Evolutionary conservation across 768 basidiomycete genomes (phyloP).

Genomic region (Boletus patriciae): DNA sequence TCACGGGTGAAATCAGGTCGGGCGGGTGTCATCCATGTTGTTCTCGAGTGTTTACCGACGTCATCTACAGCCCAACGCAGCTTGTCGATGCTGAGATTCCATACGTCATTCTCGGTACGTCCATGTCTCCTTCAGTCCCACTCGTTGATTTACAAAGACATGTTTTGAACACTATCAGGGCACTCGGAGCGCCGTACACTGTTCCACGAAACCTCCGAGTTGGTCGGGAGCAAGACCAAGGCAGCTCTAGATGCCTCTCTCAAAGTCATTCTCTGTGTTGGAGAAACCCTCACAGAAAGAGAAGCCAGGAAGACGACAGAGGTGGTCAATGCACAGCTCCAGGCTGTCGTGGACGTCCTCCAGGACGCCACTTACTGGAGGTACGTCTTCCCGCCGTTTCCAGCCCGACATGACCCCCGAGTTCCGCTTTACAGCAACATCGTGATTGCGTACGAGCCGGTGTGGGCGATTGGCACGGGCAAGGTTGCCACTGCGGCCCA

Average conservation of each 20-base stretch:
- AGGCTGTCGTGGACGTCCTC: slow-evolving; percentile 65
- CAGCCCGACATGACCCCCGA: neutral
- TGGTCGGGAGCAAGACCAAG: slow-evolving; percentile 84
- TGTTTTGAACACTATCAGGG: slow-evolving; percentile 43
- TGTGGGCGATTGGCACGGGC: slow-evolving; percentile 99
- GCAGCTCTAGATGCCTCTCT: slow-evolving; percentile 75
- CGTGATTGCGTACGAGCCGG: slow-evolving; percentile 95
- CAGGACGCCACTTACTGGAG: slow-evolving; percentile 69
- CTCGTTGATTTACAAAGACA: neutral
- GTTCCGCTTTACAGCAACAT: slow-evolving; percentile 55
- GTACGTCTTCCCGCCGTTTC: slow-evolving; percentile 42
- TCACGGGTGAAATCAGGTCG: slow-evolving; percentile 95
- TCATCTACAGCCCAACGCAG: slow-evolving; percentile 63
- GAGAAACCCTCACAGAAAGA: slow-evolving; percentile 88
- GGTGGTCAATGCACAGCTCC: slow-evolving; percentile 81
- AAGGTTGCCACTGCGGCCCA: slow-evolving; percentile 90
- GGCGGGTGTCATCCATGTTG: slow-evolving; percentile 15
- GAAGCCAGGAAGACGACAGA: slow-evolving; percentile 73
- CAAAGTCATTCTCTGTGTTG: slow-evolving; percentile 92
- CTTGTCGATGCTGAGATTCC: slow-evolving; percentile 84
- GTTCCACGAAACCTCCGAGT: slow-evolving; percentile 83
- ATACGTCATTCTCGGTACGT: slow-evolving; percentile 86
- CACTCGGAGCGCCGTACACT: slow-evolving; percentile 95
- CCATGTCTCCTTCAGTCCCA: neutral
- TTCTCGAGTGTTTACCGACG: neutral